Percentiles rank a stretch among this genome's conserved stretches.
These are phyloP conservation scores for Yamadazyma akitaensis DNA, from an alignment of 805 yeast species.

Conservation along the genomic window DNA sequence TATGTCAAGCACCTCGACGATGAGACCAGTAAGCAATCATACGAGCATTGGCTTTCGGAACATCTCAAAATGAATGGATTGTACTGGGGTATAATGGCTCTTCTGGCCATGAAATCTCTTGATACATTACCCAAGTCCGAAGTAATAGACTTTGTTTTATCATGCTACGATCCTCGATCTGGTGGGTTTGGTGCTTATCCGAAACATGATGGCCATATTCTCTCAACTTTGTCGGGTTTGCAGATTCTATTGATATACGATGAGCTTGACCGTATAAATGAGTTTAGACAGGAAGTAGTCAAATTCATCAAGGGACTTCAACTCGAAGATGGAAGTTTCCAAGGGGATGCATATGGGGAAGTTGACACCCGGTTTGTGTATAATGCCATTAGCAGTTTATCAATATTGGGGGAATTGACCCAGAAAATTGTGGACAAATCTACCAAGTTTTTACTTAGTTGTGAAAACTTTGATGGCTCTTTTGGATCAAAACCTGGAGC, in stretches of 20 bases:
- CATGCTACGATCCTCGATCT: conserved; percentile 53
- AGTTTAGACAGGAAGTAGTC: conserved; percentile 20
- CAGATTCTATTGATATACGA: conserved; percentile 74
- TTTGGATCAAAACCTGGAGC: conserved; percentile 94
- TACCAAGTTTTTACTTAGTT: conserved; percentile 56
- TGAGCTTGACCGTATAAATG: conserved; percentile 44
- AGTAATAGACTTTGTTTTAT: conserved; percentile 62
- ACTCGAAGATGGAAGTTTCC: conserved; percentile 66
- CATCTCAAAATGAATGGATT: conserved; percentile 88
- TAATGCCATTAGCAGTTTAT: conserved; percentile 70
- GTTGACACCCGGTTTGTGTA: conserved; percentile 90
- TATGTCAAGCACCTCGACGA: conserved; percentile 37
- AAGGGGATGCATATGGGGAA: conserved; percentile 91
- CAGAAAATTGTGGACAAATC: conserved; percentile 58
- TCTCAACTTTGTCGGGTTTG: conserved; percentile 81
- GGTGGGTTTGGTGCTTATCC: conserved; percentile 94
- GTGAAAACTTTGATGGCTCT: conserved; percentile 94
- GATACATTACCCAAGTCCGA: conserved; percentile 56
- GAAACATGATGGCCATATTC: conserved; percentile 81
- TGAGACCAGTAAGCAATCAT: conserved; percentile 41
- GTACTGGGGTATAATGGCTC: conserved; percentile 90
- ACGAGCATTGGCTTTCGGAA: conserved; percentile 84
- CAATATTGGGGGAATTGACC: conserved; percentile 63
- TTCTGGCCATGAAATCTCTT: conserved; percentile 54
- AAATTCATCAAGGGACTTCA: conserved; percentile 42